Conservation (phyloP, 768 basidiomycete genomes). For the Cubamyces sp. region DNA sequence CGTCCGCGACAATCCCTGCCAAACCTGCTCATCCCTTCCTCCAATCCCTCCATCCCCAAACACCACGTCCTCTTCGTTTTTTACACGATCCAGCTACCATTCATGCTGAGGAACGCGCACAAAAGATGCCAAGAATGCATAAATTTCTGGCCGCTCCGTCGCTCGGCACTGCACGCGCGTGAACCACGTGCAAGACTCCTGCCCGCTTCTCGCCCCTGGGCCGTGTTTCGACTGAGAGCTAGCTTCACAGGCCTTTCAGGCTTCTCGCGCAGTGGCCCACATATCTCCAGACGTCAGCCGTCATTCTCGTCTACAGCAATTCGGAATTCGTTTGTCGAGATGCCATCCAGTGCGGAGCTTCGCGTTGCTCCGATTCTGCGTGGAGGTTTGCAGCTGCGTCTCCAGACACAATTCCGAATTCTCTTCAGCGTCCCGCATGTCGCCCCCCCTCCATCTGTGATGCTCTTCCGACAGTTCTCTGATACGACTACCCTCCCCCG, state of each 20-base stretch:
- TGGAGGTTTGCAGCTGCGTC: slow-evolving; percentile 24
- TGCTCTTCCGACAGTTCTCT: slow-evolving; percentile 22
- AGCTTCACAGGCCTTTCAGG: neutral
- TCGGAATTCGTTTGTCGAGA: slow-evolving; percentile 22
- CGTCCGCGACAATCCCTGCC: slow-evolving; percentile 3
- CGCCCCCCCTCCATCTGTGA: slow-evolving; percentile 23
- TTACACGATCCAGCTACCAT: neutral
- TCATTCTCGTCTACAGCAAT: slow-evolving; percentile 17
- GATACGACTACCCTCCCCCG: slow-evolving; percentile 9
- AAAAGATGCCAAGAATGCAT: no score
- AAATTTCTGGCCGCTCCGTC: neutral
- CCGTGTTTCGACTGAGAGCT: slow-evolving; percentile 9
- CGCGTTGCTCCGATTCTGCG: slow-evolving; percentile 21
- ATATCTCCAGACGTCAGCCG: slow-evolving; percentile 18
- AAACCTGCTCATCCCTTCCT: neutral
- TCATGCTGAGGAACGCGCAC: no score
- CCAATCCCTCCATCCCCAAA: neutral
- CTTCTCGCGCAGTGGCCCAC: neutral
- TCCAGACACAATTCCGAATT: slow-evolving; percentile 27
- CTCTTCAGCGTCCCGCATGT: slow-evolving; percentile 12
- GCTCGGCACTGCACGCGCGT: neutral
- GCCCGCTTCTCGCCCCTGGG: slow-evolving; percentile 7
- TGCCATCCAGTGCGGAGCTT: slow-evolving; percentile 7
- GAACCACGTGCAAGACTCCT: neutral
- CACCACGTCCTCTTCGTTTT: neutral